Conservation (phyloP, 169 alveolate genomes). For the Cryptosporidium ryanae region DNA sequence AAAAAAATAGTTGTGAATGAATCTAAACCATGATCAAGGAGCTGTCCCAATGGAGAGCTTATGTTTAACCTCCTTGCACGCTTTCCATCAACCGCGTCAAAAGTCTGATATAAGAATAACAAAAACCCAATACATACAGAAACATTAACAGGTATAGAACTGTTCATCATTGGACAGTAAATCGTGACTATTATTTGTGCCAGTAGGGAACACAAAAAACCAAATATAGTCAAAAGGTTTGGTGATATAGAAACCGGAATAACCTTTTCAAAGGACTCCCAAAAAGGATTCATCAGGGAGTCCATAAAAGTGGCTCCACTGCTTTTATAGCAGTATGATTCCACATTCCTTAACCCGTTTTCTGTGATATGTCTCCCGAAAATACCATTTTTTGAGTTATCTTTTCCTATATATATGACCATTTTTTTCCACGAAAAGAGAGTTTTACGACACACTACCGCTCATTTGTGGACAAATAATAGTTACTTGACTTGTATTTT, state of each 20-base stretch:
- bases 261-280: conserved; percentile 23
- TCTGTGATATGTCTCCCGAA: conserved; percentile 48
- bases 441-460: neutral
- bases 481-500: conserved; percentile 1
- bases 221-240: conserved; percentile 33
- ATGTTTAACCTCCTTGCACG: conserved; percentile 79
- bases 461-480: neutral
- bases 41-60: conserved; percentile 79
- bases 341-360: conserved; percentile 19
- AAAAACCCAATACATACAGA: conserved; percentile 18
- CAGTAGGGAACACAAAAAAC: conserved; percentile 44
- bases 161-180: conserved; percentile 6
- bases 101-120: conserved; percentile 73
- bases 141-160: neutral
- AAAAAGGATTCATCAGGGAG: conserved; percentile 51
- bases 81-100: conserved; percentile 81
- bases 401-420: no score
- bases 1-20: conserved; percentile 62
- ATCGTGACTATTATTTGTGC: conserved; percentile 16
- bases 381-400: conserved; percentile 16
- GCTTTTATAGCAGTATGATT: conserved; percentile 32
- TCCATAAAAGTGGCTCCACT: conserved; percentile 49
- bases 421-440: no score
- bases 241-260: conserved; percentile 60
- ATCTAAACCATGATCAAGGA: conserved; percentile 83